Conservation (phyloP, 177 flowering plant genomes). For the Vitis hybrid region DNA sequence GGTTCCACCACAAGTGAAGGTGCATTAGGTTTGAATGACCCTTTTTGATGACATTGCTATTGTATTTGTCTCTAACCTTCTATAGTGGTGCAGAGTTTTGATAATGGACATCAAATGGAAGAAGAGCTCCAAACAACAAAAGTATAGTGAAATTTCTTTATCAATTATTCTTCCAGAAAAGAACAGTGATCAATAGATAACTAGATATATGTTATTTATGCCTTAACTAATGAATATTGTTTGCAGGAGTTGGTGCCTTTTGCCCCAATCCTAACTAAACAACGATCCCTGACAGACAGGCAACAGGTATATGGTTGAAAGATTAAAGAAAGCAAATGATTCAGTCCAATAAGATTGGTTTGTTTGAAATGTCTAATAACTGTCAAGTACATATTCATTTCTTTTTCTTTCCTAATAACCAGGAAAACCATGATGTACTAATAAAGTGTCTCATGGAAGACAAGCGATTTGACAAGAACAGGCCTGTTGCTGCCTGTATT, state of each 20-base stretch:
- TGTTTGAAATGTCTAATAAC: conserved; percentile 1
- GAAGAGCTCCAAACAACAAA: conserved; percentile 35
- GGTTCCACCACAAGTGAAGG: conserved; percentile 32
- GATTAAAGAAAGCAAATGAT: not conserved
- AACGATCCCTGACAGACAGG: conserved; percentile 72
- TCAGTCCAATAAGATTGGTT: not conserved
- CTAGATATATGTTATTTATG: not conserved
- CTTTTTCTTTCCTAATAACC: conserved; percentile 12
- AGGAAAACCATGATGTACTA: conserved; percentile 74
- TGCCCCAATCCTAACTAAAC: conserved; percentile 46
- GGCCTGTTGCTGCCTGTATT: conserved; percentile 62
- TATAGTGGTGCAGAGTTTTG: conserved; percentile 39
- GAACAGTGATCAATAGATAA: not conserved
- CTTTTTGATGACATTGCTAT: not conserved
- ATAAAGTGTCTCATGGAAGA: conserved; percentile 72
- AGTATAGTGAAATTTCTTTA: conserved; percentile 21
- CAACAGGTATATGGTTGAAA: conserved; percentile 58
- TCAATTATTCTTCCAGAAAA: not conserved
- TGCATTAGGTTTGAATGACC: conserved; percentile 8
- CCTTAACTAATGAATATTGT: conserved; percentile 10
- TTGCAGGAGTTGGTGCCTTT: conserved; percentile 49
- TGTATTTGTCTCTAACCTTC: not conserved
- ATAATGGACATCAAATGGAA: conserved; percentile 48
- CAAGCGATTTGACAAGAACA: conserved; percentile 54
- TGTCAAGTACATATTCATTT: not conserved